phyloP scores from a whole-genome alignment of 2,329 filamentous ascomycete genomes.

The Pseudogymnoascus sp. region DNA sequence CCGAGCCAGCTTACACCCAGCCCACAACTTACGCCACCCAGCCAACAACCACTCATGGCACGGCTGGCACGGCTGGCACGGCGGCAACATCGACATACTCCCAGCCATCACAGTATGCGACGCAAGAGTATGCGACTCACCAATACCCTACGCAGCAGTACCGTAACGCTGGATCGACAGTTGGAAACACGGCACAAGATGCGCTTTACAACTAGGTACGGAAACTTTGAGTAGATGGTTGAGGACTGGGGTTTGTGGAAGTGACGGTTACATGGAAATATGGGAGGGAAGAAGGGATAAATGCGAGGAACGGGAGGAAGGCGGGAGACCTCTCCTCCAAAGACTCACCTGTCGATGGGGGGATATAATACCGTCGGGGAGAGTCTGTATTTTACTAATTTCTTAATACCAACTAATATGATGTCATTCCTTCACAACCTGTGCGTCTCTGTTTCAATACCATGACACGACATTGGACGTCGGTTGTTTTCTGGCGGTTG shows the following conservation, averaged over 20 bases:
- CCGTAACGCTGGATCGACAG: not conserved
- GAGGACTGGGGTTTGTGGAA: not conserved
- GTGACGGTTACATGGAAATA: not conserved
- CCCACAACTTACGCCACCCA: not conserved
- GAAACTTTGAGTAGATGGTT: not conserved
- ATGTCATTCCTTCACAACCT: not conserved
- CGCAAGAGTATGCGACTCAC: not conserved
- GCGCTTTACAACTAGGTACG: not conserved
- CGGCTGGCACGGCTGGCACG: not conserved
- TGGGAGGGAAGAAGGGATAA: not conserved
- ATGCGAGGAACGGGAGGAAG: not conserved
- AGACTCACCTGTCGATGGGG: not conserved
- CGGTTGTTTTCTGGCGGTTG: not conserved
- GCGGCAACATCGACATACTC: not conserved
- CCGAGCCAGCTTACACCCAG: not conserved
- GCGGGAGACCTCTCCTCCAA: not conserved
- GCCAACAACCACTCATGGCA: not conserved
- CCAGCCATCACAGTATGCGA: not conserved
- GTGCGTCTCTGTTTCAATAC: not conserved
- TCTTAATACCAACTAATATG: conserved; percentile 2
- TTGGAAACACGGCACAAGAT: not conserved
- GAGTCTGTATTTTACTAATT: conserved; percentile 7
- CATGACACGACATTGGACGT: not conserved
- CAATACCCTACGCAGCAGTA: not conserved
- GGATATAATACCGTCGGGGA: not conserved